Evolutionary conservation across 495 filamentous ascomycete species (phyloP).

Genomic region (Xylona heveae): DNA sequence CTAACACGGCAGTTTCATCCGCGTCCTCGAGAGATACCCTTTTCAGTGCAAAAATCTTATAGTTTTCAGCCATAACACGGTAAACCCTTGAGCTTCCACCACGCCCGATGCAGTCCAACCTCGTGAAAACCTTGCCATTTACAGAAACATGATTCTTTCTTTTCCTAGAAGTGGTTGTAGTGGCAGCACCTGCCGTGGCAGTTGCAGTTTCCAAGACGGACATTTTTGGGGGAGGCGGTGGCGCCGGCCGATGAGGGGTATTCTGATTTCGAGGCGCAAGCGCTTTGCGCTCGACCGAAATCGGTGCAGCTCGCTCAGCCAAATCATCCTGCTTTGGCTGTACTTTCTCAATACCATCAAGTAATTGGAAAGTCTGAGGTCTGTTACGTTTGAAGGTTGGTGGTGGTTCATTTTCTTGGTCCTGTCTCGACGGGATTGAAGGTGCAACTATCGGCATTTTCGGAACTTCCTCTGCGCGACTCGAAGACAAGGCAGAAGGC

Average conservation of each 20-base stretch:
- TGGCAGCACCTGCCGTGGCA: constrained; percentile 55
- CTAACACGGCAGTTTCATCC: constrained; percentile 62
- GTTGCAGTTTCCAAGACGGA: constrained; percentile 82
- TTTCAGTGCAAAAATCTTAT: constrained; percentile 84
- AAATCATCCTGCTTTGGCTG: constrained; percentile 16
- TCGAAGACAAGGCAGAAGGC: constrained; percentile 15
- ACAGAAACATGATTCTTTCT: constrained; percentile 63
- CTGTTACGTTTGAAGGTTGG: constrained; percentile 54
- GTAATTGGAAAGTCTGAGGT: constrained; percentile 27
- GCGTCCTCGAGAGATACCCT: constrained; percentile 74
- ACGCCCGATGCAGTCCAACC: constrained; percentile 73
- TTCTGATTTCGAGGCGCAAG: constrained; percentile 57
- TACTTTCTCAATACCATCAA: constrained; percentile 38
- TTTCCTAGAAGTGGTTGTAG: constrained; percentile 46
- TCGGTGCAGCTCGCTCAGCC: constrained; percentile 3
- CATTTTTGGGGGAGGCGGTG: constrained; percentile 81
- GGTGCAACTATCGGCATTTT: constrained; percentile 39
- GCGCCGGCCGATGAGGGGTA: constrained; percentile 63
- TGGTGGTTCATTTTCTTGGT: constrained; percentile 69
- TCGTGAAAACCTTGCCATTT: constrained; percentile 77
- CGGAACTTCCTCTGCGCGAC: constrained; percentile 32
- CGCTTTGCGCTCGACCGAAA: constrained; percentile 43
- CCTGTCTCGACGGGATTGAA: constrained; percentile 33
- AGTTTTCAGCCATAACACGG: constrained; percentile 91
- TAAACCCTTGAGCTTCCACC: constrained; percentile 89